A percentile compares a stretch with the other conserved stretches of the same genome.
phyloP scores from a whole-genome alignment of 1,139 yeast species.

The Hemisphaericaspora lyxosophila region DNA sequence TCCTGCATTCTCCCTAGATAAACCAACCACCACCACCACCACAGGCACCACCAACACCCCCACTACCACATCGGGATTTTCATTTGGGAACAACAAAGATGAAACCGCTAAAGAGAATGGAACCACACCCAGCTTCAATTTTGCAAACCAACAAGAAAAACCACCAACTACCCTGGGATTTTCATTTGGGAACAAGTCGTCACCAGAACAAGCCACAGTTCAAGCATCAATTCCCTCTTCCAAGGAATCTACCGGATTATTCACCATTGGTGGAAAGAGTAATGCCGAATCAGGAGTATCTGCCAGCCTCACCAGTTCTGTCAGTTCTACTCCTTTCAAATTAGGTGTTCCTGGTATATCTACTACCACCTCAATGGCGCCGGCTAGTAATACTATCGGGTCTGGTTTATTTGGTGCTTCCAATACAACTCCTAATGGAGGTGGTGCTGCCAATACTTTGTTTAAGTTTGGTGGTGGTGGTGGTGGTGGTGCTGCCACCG shows the following conservation, averaged over 20 bases:
- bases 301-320: conserved; percentile 2
- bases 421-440: too few species aligned
- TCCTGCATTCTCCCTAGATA: neutral
- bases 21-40: neutral
- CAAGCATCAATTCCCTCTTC: conserved; percentile 6
- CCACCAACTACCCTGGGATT: too few species aligned
- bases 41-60: too few species aligned
- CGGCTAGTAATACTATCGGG: neutral
- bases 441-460: conserved; percentile 1
- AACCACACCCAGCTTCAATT: too few species aligned
- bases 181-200: too few species aligned
- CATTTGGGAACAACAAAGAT: too few species aligned
- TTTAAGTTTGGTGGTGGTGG: conserved; percentile 9
- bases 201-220: too few species aligned
- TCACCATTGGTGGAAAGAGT: neutral
- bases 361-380: neutral
- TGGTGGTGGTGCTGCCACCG: conserved; percentile 1
- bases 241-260: neutral
- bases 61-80: too few species aligned
- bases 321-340: conserved; percentile 6
- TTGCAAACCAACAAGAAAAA: too few species aligned
- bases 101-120: too few species aligned
- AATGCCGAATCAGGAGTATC: conserved; percentile 5
- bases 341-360: conserved; percentile 4
- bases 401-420: conserved; percentile 1